Percentiles rank a stretch among this genome's conserved stretches.
These are phyloP conservation scores for Conticribra weissflogii DNA, from an alignment of 108 stramenopile genomes.

Conservation along the genomic window DNA sequence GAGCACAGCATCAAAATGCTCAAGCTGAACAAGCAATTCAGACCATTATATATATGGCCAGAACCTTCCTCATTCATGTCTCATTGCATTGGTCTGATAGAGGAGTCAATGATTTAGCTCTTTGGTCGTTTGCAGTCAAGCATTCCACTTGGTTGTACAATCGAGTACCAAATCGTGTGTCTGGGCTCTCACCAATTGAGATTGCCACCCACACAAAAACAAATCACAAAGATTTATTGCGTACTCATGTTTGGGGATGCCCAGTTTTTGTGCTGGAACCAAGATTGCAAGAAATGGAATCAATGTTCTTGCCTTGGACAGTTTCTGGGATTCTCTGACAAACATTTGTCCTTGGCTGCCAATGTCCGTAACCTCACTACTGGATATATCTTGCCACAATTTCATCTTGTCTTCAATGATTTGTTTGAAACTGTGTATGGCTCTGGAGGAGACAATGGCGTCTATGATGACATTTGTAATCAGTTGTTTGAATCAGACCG, in stretches of 20 bases:
- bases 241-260: constrained; percentile 36
- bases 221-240: constrained; percentile 20
- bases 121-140: constrained; percentile 26
- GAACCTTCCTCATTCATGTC: constrained; percentile 49
- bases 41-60: constrained; percentile 10
- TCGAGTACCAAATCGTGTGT: constrained; percentile 14
- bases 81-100: constrained; percentile 44
- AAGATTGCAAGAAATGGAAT: constrained; percentile 21
- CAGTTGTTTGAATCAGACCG: not conserved
- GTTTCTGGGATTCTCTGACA: constrained; percentile 6
- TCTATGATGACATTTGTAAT: not conserved
- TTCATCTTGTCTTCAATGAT: constrained; percentile 29
- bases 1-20: not conserved
- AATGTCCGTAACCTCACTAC: constrained; percentile 7
- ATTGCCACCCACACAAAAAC: not conserved
- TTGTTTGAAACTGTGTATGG: constrained; percentile 23
- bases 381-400: constrained; percentile 15
- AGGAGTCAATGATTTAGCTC: constrained; percentile 1
- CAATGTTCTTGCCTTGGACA: constrained; percentile 16
- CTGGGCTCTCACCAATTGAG: constrained; percentile 29
- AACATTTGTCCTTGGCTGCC: constrained; percentile 18
- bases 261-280: constrained; percentile 25
- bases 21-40: not conserved
- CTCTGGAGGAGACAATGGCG: constrained; percentile 1
- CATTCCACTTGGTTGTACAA: constrained; percentile 32